Base-by-base conservation (phyloP, 306 rosid genomes). In the Ormosia emarginata region DNA sequence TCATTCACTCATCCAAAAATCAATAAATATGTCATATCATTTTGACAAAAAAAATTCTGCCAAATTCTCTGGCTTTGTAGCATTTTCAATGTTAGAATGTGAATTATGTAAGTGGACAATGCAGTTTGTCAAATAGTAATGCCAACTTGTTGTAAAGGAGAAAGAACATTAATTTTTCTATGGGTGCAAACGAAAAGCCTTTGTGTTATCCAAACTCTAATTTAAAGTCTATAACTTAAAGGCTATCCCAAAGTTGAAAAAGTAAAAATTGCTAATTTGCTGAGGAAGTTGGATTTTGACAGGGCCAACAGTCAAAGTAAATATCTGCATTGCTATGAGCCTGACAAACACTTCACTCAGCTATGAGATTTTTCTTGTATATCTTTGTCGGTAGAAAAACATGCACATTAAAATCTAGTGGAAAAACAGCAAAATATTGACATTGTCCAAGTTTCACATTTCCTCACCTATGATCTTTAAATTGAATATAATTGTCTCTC, bases 101-200 rank as follows among this genome's bases (percentile, higher is more conserved):
- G 72, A 49, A 9, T 58, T n/a, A 67, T 59, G 62, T 24, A 53
- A 74, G 34, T 59, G 36, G 32, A 77, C 13, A 39, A 24, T 24
- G 65, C 53, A 47, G 74, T 13, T 62, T 82, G 36, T 77, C 78
- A 36, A 43, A 78, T 68, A 69, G 66, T 39, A 68, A 53, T 71
- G 58, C 55, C 50, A 74, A 41, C 67, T 83, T 10, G 17, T 78
- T 52, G 5, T 10, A 46, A 72, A 73, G 29, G 18, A 36, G 49
- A 32, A 58, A 75, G 10, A 18, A 7, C 41, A 7, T 29, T 0
- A 8, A 5, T 59, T 67, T 67, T 72, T 58, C 39, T 36, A 30
- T 40, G 75, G 1, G 12, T 71, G 52, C 50, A 30, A 77, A 30
- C 53, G 47, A 62, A 11, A 59, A 49, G 64, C n/a, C 71, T 53